Evolutionary conservation across 1,139 yeast species (phyloP).

Genomic region (Candida sojae): DNA sequence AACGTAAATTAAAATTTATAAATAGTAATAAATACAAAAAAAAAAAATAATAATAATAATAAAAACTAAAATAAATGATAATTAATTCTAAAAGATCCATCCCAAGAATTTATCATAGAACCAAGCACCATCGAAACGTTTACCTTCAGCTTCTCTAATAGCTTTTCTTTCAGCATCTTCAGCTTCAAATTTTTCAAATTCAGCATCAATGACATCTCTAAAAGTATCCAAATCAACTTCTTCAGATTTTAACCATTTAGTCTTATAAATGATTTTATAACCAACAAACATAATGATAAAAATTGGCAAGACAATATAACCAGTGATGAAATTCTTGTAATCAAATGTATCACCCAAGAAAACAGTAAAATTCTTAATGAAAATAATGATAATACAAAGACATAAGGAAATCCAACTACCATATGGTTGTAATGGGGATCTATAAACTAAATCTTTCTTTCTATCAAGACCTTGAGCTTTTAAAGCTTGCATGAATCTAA

Average conservation of each 20-base stretch:
- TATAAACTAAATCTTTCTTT: slow-evolving; percentile 50
- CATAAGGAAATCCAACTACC: slow-evolving; percentile 61
- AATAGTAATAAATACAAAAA: not conserved
- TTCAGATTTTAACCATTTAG: slow-evolving; percentile 50
- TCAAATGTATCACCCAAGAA: slow-evolving; percentile 57
- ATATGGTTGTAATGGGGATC: slow-evolving; percentile 68
- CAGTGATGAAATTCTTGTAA: slow-evolving; percentile 63
- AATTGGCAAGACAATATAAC: slow-evolving; percentile 76
- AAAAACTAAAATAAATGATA: not conserved
- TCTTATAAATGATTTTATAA: slow-evolving; percentile 57
- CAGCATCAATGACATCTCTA: slow-evolving; percentile 68
- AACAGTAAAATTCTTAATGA: slow-evolving; percentile 74
- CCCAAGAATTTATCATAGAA: slow-evolving; percentile 58
- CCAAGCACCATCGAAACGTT: slow-evolving; percentile 47
- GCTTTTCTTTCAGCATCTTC: slow-evolving; percentile 30
- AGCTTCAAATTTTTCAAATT: slow-evolving; percentile 56
- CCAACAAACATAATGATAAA: slow-evolving; percentile 56
- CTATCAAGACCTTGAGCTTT: slow-evolving; percentile 57
- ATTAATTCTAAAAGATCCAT: slow-evolving; percentile 16
- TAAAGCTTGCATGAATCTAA: slow-evolving; percentile 64
- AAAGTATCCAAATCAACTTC: slow-evolving; percentile 67
- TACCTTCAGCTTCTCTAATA: slow-evolving; percentile 46
- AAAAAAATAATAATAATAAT: not conserved
- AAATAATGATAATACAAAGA: slow-evolving; percentile 54
- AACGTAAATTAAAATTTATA: not conserved